These are phyloP conservation scores for Stevia rebaudiana DNA, from an alignment of 140 eudicot species.

Conservation along the genomic window DNA sequence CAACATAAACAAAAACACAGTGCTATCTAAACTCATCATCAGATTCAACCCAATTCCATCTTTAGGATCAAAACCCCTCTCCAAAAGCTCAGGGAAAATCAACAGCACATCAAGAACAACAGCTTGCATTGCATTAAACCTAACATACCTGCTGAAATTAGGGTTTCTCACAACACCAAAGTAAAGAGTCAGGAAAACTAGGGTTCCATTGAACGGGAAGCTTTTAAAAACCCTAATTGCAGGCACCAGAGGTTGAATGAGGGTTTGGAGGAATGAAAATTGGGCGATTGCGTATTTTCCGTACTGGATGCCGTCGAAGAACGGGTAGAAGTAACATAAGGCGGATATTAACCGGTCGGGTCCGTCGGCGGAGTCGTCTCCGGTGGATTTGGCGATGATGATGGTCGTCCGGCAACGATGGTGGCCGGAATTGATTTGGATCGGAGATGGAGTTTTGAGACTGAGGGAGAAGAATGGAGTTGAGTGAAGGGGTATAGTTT, in stretches of 20 bases:
- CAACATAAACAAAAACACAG: conserved; percentile 83
- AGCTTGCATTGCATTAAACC: conserved; percentile 98
- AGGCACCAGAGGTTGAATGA: conserved; percentile 72
- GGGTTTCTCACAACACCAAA: conserved; percentile 80
- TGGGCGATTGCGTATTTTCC: conserved; percentile 80
- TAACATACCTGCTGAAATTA: conserved; percentile 88
- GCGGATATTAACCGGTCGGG: conserved; percentile 94
- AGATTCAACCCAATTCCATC: conserved; percentile 87
- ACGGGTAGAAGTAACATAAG: conserved; percentile 82
- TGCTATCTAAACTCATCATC: conserved; percentile 94
- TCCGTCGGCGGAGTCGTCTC: conserved; percentile 46
- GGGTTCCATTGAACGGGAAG: conserved; percentile 78
- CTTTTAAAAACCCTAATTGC: conserved; percentile 79
- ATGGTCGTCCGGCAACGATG: conserved; percentile 13
- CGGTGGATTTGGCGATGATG: conserved; percentile 50
- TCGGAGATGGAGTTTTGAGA: conserved; percentile 22
- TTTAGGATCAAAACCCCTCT: conserved; percentile 59
- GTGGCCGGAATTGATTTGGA: conserved; percentile 22
- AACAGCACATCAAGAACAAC: conserved; percentile 84
- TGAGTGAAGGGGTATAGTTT: conserved; percentile 17
- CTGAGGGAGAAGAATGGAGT: conserved; percentile 18
- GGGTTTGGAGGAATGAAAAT: conserved; percentile 63
- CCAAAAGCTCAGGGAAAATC: conserved; percentile 86
- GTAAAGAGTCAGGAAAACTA: conserved; percentile 69
- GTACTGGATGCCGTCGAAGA: conserved; percentile 90